Base-by-base conservation (phyloP, 2,329 filamentous ascomycete species). In the Aspergillus candidus region DNA sequence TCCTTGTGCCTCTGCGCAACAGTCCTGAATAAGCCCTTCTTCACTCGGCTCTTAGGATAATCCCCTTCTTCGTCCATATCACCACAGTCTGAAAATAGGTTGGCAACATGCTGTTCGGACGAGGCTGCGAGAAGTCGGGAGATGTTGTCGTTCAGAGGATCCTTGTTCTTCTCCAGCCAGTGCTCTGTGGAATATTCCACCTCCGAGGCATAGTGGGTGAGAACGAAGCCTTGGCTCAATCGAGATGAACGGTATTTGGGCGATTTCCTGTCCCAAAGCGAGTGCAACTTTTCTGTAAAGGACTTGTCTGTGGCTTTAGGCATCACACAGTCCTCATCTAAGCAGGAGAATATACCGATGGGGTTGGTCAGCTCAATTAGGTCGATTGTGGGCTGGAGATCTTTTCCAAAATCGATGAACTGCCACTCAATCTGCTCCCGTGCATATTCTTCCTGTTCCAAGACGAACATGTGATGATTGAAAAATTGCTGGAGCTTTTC, bases 391-490 rank as follows among this genome's bases (percentile, higher is more conserved):
- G 93, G 93, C 64, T 98, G 94, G 18, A 98, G 75, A 61, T 98
- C 93, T 49, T 90, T 89, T 13, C 93, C 93, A 62, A 98, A 98
- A 67, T 98, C 93, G 61, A 98, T 98, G 64, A 98, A 98, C 61
- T 97, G 89, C 93, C 93, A 98, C 69, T 98, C 93, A 55, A 98
- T 98, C 66, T 96, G 88, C 63, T 98, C 93, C 38, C 91, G 77
- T 7, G 93, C 90, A 65, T 98, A 98, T 65, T 98, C 93, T 66
- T 98, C 93, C 61, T 98, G 93, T 64, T 98, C 93, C 6, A 98
- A 75, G 8, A 98, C 93, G 61, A 98, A 98, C 93, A 98, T 98
- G 72, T 98, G 94, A 63, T 98, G 93, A 60, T 98, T 98, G 78
- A 98, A 98, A 67, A 98, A 98, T 56, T 98, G 93, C 61, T 98